Percentiles rank a stretch among this genome's conserved stretches.
Evolutionary conservation across 2,329 filamentous ascomycete genomes (phyloP).

Genomic region (Albifimbria verrucaria): DNA sequence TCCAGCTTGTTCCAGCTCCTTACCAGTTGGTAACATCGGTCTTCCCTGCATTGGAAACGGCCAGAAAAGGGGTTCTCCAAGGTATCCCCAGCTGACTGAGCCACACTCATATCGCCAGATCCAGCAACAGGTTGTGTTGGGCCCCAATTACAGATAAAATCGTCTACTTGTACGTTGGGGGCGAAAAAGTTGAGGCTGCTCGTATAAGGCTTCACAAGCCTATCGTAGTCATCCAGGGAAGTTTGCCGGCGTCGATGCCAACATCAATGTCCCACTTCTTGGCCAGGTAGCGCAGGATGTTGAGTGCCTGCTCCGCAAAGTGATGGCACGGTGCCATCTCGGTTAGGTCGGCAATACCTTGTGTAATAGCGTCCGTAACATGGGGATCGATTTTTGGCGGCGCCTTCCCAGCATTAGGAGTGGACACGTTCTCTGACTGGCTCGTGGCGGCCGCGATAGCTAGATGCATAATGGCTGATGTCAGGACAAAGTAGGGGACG

Average conservation of each 20-base stretch:
- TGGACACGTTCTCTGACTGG: constrained; percentile 13
- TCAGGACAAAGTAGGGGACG: constrained; percentile 60
- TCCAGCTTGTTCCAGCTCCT: constrained; percentile 47
- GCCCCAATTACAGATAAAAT: constrained; percentile 48
- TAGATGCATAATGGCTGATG: constrained; percentile 58
- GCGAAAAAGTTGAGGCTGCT: constrained; percentile 56
- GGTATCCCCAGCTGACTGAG: constrained; percentile 28
- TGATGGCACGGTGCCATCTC: constrained; percentile 61
- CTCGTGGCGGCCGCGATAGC: constrained; percentile 43
- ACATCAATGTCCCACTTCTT: constrained; percentile 58
- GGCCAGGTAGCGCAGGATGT: constrained; percentile 56
- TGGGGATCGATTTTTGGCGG: constrained; percentile 32
- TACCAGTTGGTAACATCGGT: constrained; percentile 47
- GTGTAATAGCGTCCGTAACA: constrained; percentile 43
- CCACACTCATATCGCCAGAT: constrained; percentile 7
- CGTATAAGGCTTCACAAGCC: constrained; percentile 43
- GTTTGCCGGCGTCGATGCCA: constrained; percentile 32
- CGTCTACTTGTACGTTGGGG: constrained; percentile 44
- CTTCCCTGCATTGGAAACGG: constrained; percentile 59
- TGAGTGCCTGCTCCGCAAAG: constrained; percentile 58
- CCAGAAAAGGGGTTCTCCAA: constrained; percentile 58
- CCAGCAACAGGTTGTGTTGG: constrained; percentile 11
- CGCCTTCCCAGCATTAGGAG: constrained; percentile 26
- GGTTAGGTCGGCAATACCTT: constrained; percentile 54
- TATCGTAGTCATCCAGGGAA: constrained; percentile 34